Evolutionary conservation across 768 basidiomycete genomes (phyloP), one percentile per base, ranked within the genome.

Genomic region (Phylloporus arenicola): DNA sequence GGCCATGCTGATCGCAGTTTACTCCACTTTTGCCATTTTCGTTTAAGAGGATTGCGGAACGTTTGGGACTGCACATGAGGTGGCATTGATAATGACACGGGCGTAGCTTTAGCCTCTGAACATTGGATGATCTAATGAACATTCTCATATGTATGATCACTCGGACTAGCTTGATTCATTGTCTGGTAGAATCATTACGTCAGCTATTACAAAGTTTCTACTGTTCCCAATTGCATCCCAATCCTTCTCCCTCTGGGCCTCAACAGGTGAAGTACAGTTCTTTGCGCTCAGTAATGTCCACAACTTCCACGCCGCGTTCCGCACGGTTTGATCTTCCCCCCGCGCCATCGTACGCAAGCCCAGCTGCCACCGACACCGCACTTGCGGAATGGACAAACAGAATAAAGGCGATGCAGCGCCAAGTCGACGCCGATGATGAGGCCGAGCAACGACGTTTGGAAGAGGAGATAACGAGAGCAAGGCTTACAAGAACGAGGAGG

Each of bases 331-430:
- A 78, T 59, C 59, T 72, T 17, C 75, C 78, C 10, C 42, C 64
- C 22, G 65, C 66, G 22, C 66, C 68, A 35, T 12, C 53, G 0
- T 16, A 40, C 53, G 48, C 67, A 39, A 43, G 19, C 30, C 50
- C 62, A 4, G 34, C 56, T 7, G 44, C 60, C 16, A 73, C 82
- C 17, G 86, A 88, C 58, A 71, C 74, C 3, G 83, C 80, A 43
- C 74, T 89, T n/a, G 76, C 86, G 14, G 86, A 91, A 65, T 91
- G 88, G 88, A 79, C 88, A 13, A 83, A 71, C 68, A 84, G 77
- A 72, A 88, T 92, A 64, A 85, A 84, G 64, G 85, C 81, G 14
- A 69, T 91, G 66, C 88, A 90, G 63, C 78, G 81, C 52, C 86
- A 89, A 58, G 84, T 89, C 22, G 88, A 92, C 54, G 82, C 83